Evolutionary conservation across 495 filamentous ascomycete genomes (phyloP), one percentile per base, ranked within the genome.

Genomic region (Bryoglossum gracile): DNA sequence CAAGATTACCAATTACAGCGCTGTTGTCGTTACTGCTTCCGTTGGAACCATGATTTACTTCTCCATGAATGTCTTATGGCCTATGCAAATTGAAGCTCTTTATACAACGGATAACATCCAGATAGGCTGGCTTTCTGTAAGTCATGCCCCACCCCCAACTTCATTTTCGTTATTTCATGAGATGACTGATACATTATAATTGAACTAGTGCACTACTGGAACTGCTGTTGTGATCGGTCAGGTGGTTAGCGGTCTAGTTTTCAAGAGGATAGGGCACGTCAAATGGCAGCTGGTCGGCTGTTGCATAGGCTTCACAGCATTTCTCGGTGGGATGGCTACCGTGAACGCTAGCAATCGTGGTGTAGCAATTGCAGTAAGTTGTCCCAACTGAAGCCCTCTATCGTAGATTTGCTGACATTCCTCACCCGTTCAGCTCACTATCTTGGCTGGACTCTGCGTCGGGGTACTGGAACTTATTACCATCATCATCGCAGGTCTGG

Each of bases 111-210:
- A 68, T 39, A 39, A 57, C n/a, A 57, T 63, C 32, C 46, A 62
- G 28, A 56, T 57, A 23, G 68, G 66, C 16, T 68, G 65, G 66
- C 54, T 67, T 26, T 63, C 67, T 23, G 60, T 66, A 51, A 48
- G 53, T 46, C 22, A 25, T 18, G 2, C 26, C 24, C 16, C 42
- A 17, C 24, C 13, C 19, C 11, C 10, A 5, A 10, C n/a, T 23
- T 17, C 17, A 32, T 38, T 53, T 40, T 40, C 13, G 37, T 40
- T 40, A 19, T 40, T 40, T 40, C 1, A 10, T 40, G 10, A 40
- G 2, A 36, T n/a, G n/a, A 40, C 37, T 40, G 22, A 40, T 40
- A 40, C 17, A 40, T 9, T 40, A 40, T 22, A 4, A 22, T 40
- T 22, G 37, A 40, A 13, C 17, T 45, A 62, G 62, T 52, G 52